These are phyloP conservation scores for Skeletonema menzelii DNA, from an alignment of 108 stramenopile species.

Conservation along the genomic window DNA sequence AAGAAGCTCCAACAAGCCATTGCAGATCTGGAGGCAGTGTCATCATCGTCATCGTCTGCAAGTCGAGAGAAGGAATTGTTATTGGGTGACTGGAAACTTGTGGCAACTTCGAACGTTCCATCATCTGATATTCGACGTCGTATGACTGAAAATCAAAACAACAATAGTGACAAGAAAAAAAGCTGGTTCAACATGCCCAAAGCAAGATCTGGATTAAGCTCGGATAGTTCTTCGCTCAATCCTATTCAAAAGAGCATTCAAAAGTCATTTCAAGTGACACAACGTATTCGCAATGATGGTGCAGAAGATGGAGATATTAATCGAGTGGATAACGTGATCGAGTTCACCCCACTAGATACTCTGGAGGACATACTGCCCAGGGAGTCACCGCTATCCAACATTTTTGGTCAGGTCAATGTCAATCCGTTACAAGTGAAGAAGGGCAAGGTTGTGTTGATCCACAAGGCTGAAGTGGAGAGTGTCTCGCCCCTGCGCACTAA, in stretches of 20 bases:
- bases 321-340: constrained; percentile 71
- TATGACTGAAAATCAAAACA: constrained; percentile 7
- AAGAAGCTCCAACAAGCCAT: constrained; percentile 22
- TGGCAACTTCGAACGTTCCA: constrained; percentile 50
- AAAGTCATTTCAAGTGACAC: constrained; percentile 60
- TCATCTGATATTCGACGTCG: constrained; percentile 14
- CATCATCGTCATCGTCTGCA: not conserved
- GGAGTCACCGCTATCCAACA: constrained; percentile 30
- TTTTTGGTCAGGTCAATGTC: constrained; percentile 48
- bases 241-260: constrained; percentile 36
- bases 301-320: constrained; percentile 22
- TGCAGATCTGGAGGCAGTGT: constrained; percentile 23
- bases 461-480: constrained; percentile 72
- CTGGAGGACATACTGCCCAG: constrained; percentile 32
- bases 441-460: constrained; percentile 63
- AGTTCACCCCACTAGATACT: constrained; percentile 56
- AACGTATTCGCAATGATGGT: constrained; percentile 54
- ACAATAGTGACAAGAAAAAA: constrained; percentile 32
- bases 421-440: constrained; percentile 72
- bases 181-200: not conserved
- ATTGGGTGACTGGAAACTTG: constrained; percentile 73
- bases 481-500: constrained; percentile 53
- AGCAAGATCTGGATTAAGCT: not conserved
- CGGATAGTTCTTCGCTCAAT: constrained; percentile 21
- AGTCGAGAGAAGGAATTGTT: constrained; percentile 25